A percentile compares a stretch with the other conserved stretches of the same genome.
Evolutionary conservation across 2,329 filamentous ascomycete species (phyloP).

Genomic region (Pestalotiopsis sp.): DNA sequence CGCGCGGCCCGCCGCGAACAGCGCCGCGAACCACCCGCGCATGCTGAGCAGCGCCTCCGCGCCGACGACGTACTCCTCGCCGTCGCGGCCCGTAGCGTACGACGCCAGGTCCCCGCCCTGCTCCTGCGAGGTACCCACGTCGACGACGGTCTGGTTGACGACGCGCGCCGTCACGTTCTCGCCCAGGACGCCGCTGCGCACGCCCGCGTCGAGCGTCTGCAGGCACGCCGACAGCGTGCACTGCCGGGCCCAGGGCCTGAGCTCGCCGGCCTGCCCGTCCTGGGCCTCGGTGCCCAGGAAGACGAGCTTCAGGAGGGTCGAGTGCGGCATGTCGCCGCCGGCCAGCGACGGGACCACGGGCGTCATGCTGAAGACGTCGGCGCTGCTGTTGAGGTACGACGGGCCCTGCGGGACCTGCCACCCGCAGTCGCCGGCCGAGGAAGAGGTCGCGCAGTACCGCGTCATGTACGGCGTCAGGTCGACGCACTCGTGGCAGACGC

Average conservation of each 20-base stretch:
- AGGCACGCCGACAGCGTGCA: slow-evolving; percentile 32
- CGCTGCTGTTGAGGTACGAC: slow-evolving; percentile 20
- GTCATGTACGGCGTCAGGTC: slow-evolving; percentile 31
- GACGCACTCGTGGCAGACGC: slow-evolving; percentile 28
- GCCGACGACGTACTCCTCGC: slow-evolving; percentile 24
- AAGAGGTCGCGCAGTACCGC: slow-evolving; percentile 22
- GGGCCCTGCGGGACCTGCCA: slow-evolving; percentile 32
- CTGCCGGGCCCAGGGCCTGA: slow-evolving; percentile 33
- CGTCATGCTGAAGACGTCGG: slow-evolving; percentile 36
- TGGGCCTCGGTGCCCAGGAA: slow-evolving; percentile 36
- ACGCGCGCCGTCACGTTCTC: slow-evolving; percentile 23
- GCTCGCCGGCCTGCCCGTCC: slow-evolving; percentile 22
- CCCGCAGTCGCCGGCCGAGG: slow-evolving; percentile 24
- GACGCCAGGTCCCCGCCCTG: slow-evolving; percentile 22
- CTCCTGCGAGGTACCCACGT: slow-evolving; percentile 15
- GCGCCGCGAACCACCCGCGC: slow-evolving; percentile 32
- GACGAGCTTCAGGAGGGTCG: slow-evolving; percentile 33
- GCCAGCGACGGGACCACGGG: slow-evolving; percentile 26
- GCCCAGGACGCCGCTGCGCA: slow-evolving; percentile 29
- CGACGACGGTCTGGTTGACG: slow-evolving; percentile 30
- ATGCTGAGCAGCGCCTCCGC: slow-evolving; percentile 32
- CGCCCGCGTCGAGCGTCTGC: slow-evolving; percentile 28
- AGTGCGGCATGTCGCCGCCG: slow-evolving; percentile 29
- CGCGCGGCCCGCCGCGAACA: slow-evolving; percentile 33
- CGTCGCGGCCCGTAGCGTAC: slow-evolving; percentile 20